Percentiles rank a stretch among this genome's conserved stretches.
phyloP scores from a whole-genome alignment of 345 rosid genomes.

The Acer saccharum region DNA sequence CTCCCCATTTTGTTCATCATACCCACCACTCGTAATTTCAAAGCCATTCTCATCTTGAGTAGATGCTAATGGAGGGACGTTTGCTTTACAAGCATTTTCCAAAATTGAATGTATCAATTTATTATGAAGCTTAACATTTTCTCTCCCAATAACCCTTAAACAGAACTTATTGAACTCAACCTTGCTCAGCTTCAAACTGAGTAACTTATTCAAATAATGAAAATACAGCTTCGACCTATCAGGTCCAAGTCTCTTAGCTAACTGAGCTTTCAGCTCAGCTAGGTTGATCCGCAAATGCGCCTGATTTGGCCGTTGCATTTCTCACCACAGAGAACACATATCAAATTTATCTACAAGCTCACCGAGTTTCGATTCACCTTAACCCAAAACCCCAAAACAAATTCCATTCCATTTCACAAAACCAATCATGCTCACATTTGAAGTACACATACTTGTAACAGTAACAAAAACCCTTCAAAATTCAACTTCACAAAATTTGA shows the following conservation, averaged over 20 bases:
- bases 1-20: conserved; percentile 17
- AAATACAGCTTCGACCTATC: conserved; percentile 39
- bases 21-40: conserved; percentile 6
- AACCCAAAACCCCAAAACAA: conserved; percentile 8
- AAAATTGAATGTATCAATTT: conserved; percentile 43
- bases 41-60: conserved; percentile 17
- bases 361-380: background rate
- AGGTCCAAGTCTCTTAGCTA: conserved; percentile 43
- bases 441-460: background rate
- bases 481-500: conserved; percentile 2
- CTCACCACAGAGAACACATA: conserved; percentile 27
- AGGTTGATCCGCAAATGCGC: conserved; percentile 28
- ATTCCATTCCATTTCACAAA: conserved; percentile 3
- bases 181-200: conserved; percentile 43
- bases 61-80: conserved; percentile 27
- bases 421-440: background rate
- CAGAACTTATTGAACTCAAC: conserved; percentile 43
- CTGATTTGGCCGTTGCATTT: conserved; percentile 44
- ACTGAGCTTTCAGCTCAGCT: conserved; percentile 38
- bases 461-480: conserved; percentile 16
- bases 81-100: conserved; percentile 45
- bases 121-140: conserved; percentile 45
- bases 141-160: conserved; percentile 41
- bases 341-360: background rate
- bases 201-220: conserved; percentile 33